A percentile compares a stretch with the other conserved stretches of the same genome.
Conservation (phyloP, 1,139 yeast genomes). For the Hemisphaericaspora subhashii region DNA sequence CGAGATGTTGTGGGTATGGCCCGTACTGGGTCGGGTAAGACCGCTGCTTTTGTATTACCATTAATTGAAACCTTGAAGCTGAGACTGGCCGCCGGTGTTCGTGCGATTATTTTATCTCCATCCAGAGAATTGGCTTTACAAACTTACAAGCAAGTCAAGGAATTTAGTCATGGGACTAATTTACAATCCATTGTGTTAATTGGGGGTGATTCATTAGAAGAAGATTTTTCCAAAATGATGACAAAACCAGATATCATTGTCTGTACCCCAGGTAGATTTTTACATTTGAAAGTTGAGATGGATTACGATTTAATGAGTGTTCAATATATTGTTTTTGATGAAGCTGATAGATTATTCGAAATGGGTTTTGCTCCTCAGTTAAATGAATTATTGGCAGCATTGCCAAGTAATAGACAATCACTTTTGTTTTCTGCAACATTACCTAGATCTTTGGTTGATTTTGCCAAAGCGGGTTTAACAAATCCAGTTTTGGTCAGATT, state of each 20-base stretch:
- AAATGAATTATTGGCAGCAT: constrained; percentile 80
- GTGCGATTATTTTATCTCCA: constrained; percentile 89
- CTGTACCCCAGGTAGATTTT: constrained; percentile 97
- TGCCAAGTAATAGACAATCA: constrained; percentile 84
- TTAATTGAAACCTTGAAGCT: constrained; percentile 65
- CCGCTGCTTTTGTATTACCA: constrained; percentile 96
- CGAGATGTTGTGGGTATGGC: constrained; percentile 99
- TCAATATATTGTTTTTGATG: constrained; percentile 93
- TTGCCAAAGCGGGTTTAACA: constrained; percentile 92
- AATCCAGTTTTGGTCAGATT: constrained; percentile 91
- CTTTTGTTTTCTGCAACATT: constrained; percentile 91
- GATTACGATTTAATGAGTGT: constrained; percentile 75
- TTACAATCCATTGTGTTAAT: constrained; percentile 77
- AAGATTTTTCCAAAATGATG: constrained; percentile 92
- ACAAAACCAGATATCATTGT: constrained; percentile 90
- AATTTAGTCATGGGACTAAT: constrained; percentile 82
- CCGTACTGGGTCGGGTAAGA: constrained; percentile 97
- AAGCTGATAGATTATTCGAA: constrained; percentile 96
- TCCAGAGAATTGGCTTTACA: constrained; percentile 88
- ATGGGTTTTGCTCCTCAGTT: constrained; percentile 96
- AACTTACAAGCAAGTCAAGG: constrained; percentile 85
- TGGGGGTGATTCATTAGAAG: constrained; percentile 98
- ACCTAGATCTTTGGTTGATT: constrained; percentile 88
- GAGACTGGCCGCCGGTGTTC: constrained; percentile 85
- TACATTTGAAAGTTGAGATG: constrained; percentile 97